Evolutionary conservation across 2,329 filamentous ascomycete species (phyloP), one percentile per base, ranked within the genome.

Genomic region (Epicoccum sorghinum): DNA sequence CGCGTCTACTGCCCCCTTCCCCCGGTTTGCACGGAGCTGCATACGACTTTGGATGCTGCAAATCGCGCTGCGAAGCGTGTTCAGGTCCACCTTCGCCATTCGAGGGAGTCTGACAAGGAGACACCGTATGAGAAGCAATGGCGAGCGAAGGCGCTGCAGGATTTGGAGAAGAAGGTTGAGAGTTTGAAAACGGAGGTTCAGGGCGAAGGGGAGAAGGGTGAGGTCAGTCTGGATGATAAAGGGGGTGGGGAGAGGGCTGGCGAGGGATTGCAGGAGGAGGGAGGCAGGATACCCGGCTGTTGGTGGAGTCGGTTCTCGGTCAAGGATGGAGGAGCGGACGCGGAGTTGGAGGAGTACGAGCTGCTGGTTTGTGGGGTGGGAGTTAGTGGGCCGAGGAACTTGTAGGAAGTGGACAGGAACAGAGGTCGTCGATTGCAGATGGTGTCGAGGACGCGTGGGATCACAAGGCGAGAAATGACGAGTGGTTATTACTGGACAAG

Each of bases 321-420:
- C 18, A 18, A 18, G 18, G 18, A 18, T 18, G 18, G 18, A 18
- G 18, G 18, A 18, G 60, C 66, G 33, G 65, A 57, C 0, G 35
- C 44, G 38, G 67, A 53, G 2, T 62, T 57, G 3, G 61, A 58
- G 1, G 57, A 38, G 10, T 68, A 64, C 38, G 63, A 69, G 60
- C 8, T 72, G 47, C 32, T 61, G 22, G 66, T 70, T 13, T 59
- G 64, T 40, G 55, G 38, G 41, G 58, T 60, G 6, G 37, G 53
- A 0, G 32, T 72, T 12, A 64, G 57, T 38, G 69, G 69, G n/a
- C 66, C 68, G 14, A 60, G 68, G 51, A 71, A 72, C 40, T 10
- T 70, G 13, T 71, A 40, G 18, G 32, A 18, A 18, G 18, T 2
- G 18, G 18, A 18, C 18, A 18, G 18, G 18, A 18, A 18, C 18